Percentiles rank a stretch among this genome's conserved stretches.
Conservation (phyloP, 495 filamentous ascomycete species). For the Podospora fimiseda region DNA sequence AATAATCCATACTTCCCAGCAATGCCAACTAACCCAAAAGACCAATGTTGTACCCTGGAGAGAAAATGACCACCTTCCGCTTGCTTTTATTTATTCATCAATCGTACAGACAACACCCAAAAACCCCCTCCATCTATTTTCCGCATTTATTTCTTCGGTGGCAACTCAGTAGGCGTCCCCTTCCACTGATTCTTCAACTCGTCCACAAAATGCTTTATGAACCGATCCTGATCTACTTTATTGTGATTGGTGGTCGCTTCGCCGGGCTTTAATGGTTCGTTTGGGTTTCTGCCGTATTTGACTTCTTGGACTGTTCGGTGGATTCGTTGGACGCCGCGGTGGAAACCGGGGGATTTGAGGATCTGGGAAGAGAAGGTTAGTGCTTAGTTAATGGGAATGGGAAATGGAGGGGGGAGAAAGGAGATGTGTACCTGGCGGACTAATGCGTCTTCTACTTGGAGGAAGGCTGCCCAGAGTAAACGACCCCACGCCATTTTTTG, state of each 20-base stretch:
- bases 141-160: background rate
- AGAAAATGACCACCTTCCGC: too few relatives aligned
- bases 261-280: conserved; percentile 35
- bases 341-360: conserved; percentile 33
- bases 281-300: conserved; percentile 35
- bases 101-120: too few relatives aligned
- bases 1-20: too few relatives aligned
- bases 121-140: background rate
- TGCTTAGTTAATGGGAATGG: conserved; percentile 1
- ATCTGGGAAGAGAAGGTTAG: conserved; percentile 17
- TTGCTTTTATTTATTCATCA: too few relatives aligned
- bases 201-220: conserved; percentile 23
- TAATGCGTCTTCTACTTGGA: conserved; percentile 21
- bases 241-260: conserved; percentile 31
- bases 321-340: conserved; percentile 34
- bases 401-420: background rate
- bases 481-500: conserved; percentile 13
- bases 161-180: background rate
- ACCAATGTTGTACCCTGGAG: too few relatives aligned
- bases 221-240: conserved; percentile 10
- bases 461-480: conserved; percentile 7
- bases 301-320: conserved; percentile 33
- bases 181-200: conserved; percentile 1
- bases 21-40: too few relatives aligned
- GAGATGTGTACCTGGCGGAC: conserved; percentile 22